phyloP scores from a whole-genome alignment of 2,329 filamentous ascomycete genomes.

The Bipolaris zeicola region DNA sequence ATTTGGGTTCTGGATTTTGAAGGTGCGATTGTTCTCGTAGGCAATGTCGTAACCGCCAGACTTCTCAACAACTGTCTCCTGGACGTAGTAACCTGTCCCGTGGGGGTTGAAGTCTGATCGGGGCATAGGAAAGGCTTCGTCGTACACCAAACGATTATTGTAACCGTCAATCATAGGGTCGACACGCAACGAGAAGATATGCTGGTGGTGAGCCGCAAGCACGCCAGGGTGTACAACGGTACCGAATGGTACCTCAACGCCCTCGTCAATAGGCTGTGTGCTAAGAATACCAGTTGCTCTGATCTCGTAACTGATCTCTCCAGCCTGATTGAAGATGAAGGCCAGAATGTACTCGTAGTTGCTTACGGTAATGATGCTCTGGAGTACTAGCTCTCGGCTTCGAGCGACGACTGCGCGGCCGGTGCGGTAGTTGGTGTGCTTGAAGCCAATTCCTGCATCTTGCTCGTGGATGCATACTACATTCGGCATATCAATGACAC shows the following conservation, averaged over 20 bases:
- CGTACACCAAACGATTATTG: constrained; percentile 56
- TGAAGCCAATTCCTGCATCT: constrained; percentile 71
- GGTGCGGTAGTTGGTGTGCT: constrained; percentile 74
- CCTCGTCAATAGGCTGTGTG: constrained; percentile 70
- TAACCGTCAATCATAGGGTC: constrained; percentile 56
- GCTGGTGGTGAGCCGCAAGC: constrained; percentile 73
- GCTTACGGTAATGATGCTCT: constrained; percentile 72
- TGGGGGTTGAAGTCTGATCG: constrained; percentile 62
- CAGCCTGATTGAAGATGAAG: constrained; percentile 74
- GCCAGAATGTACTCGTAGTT: constrained; percentile 78
- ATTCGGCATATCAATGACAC: constrained; percentile 65
- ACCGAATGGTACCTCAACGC: constrained; percentile 67
- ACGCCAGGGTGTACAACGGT: constrained; percentile 73
- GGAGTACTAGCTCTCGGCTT: constrained; percentile 68
- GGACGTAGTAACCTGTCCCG: constrained; percentile 56
- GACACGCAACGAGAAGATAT: constrained; percentile 68
- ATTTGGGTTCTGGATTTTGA: constrained; percentile 56
- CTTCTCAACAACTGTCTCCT: constrained; percentile 56
- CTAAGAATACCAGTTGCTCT: constrained; percentile 71
- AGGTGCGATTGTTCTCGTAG: constrained; percentile 51
- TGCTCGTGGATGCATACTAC: constrained; percentile 73
- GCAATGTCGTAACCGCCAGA: constrained; percentile 59
- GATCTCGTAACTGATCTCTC: constrained; percentile 69
- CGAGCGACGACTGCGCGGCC: constrained; percentile 67
- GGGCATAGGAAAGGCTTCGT: constrained; percentile 64